phyloP scores from a whole-genome alignment of 768 basidiomycete species.

The Mycena haematopus region DNA sequence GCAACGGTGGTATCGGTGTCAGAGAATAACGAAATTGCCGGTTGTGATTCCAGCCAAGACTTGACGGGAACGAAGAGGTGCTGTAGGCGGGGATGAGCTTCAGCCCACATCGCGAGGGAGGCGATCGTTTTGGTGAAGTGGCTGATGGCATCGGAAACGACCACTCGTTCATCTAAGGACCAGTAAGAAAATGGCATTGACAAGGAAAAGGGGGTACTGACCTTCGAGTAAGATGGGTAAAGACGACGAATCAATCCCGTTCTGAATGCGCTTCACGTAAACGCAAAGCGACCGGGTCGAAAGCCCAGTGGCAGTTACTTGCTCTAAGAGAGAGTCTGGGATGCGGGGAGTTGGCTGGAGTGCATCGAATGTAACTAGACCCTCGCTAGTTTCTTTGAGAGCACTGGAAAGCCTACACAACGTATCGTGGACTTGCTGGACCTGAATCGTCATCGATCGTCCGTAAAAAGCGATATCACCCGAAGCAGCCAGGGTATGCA shows the following conservation, averaged over 20 bases:
- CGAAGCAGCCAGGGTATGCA: conserved; percentile 34
- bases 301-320: conserved; percentile 33
- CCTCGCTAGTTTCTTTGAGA: conserved; percentile 45
- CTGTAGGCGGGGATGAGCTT: conserved; percentile 34
- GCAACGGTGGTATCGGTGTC: not conserved
- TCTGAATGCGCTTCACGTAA: conserved; percentile 13
- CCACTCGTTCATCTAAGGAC: conserved; percentile 23
- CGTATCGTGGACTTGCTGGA: conserved; percentile 34
- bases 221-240: conserved; percentile 25
- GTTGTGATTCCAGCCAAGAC: conserved; percentile 38
- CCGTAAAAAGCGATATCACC: conserved; percentile 35
- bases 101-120: conserved; percentile 36
- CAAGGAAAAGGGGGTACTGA: not conserved
- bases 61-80: conserved; percentile 43
- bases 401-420: conserved; percentile 43
- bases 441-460: conserved; percentile 27
- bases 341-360: conserved; percentile 36
- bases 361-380: conserved; percentile 40
- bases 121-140: conserved; percentile 11
- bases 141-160: conserved; percentile 9
- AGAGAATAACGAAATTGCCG: conserved; percentile 1
- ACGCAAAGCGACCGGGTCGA: conserved; percentile 38
- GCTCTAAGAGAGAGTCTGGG: conserved; percentile 35
- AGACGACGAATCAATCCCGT: conserved; percentile 29
- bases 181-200: not conserved